Evolutionary conservation across 192 early-diverging fungal genomes (phyloP).

Genomic region (Obelidium mucronatum): DNA sequence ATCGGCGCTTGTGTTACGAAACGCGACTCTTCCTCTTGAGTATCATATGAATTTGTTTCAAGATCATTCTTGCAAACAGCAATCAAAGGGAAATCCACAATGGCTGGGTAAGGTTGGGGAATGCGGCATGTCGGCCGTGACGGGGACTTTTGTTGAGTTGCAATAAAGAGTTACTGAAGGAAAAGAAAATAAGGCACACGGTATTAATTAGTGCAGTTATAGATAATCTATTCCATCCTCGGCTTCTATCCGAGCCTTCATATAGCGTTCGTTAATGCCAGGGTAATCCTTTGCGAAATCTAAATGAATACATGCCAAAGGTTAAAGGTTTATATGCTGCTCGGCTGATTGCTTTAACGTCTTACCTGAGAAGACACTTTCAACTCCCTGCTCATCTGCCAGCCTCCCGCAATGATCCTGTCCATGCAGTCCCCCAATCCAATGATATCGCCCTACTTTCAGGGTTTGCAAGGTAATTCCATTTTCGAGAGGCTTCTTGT

Average conservation of each 20-base stretch:
- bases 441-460: background rate
- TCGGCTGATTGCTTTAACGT: background rate
- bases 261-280: slow-evolving; percentile 16
- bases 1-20: background rate
- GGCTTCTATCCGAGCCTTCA: background rate
- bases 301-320: too few relatives aligned
- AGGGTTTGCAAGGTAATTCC: background rate
- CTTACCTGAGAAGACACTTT: background rate
- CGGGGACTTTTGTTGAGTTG: background rate
- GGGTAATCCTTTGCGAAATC: slow-evolving; percentile 15
- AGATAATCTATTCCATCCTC: too few relatives aligned
- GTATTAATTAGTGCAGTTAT: too few relatives aligned
- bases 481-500: background rate
- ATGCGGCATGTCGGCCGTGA: background rate
- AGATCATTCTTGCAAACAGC: too few relatives aligned
- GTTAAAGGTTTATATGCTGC: background rate
- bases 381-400: background rate
- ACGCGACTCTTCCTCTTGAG: background rate
- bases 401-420: slow-evolving; percentile 19
- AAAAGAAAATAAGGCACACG: too few relatives aligned
- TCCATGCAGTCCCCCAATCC: slow-evolving; percentile 8
- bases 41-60: too few relatives aligned
- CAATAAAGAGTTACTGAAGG: too few relatives aligned
- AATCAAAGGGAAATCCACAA: too few relatives aligned
- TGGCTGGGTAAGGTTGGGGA: too few relatives aligned